Base-by-base conservation (phyloP, 2,329 filamentous ascomycete genomes). In the Thelonectria blattea region DNA sequence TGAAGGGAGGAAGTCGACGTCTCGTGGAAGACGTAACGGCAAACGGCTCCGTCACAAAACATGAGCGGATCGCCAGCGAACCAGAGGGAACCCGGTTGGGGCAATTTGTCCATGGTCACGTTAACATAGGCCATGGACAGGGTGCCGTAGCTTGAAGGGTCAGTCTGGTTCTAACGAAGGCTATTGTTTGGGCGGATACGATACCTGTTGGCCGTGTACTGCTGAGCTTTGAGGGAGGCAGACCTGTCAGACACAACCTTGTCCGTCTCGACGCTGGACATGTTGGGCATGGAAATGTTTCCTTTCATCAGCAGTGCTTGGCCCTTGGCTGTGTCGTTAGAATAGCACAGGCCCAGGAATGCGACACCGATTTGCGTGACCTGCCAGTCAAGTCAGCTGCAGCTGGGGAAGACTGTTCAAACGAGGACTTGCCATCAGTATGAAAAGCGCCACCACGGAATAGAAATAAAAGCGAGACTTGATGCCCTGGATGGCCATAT, bases 191-290 rank as follows among this genome's bases (percentile, higher is more conserved):
- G 1, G 0, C 7, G 14, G 3, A 5, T n/a, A 64, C 27, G 27
- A 32, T 52, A 75, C 76, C 73, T 75, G 37, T 81, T 79, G 12
- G 80, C 80, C 1, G 76, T 78, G 48, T 78, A 81, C 50, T 78
- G 70, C 20, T 79, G 69, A 22, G 78, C 76, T n/a, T 64, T 71
- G 14, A 62, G 53, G 2, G 64, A 60, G 18, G 69, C 67, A 10
- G 65, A 7, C 62, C 5, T 65, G 14, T 63, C 60, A 1, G 61
- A 57, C 15, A 77, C 49, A 14, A 75, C 69, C 45, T 65, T 74
- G 27, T 50, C 67, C 41, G 70, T 75, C 62, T 74, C 74, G 58
- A 78, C 74, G 37, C 58, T 68, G 8, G 67, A 68, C 71, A 82
- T 67, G 52, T 77, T 69, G 1, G 79, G 68, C 4, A 80, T 68